Percentiles rank a stretch among this genome's conserved stretches.
Conservation (phyloP, 148 eudicot genomes). For the Persicaria maculosa region DNA sequence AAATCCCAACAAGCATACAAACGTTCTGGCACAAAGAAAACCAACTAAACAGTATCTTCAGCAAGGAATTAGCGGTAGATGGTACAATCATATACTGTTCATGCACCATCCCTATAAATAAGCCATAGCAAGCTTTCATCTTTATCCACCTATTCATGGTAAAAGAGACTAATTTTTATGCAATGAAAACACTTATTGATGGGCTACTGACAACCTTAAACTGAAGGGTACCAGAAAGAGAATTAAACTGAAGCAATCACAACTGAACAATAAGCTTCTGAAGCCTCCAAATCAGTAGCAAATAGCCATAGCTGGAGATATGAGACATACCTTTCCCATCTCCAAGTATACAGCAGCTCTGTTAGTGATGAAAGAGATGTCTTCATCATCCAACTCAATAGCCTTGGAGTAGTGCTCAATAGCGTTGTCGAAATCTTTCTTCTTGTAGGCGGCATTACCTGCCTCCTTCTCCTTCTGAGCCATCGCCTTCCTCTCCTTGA, state of each 20-base stretch:
- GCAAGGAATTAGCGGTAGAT: neutral
- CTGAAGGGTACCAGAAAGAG: too few species aligned
- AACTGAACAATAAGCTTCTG: too few species aligned
- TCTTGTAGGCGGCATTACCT: conserved; percentile 89
- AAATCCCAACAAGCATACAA: too few species aligned
- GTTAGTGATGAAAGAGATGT: conserved; percentile 85
- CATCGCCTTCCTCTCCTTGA: conserved; percentile 43
- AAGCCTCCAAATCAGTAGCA: too few species aligned
- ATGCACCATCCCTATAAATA: neutral
- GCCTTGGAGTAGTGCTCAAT: conserved; percentile 63
- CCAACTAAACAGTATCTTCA: neutral
- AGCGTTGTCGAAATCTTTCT: conserved; percentile 85
- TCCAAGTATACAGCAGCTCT: conserved; percentile 91
- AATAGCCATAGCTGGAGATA: too few species aligned
- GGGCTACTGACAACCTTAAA: too few species aligned
- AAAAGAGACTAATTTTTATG: neutral
- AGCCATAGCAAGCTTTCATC: neutral
- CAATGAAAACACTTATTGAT: too few species aligned
- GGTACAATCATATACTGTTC: neutral
- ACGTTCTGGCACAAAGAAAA: neutral
- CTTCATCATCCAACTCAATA: conserved; percentile 68
- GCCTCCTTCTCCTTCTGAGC: conserved; percentile 89
- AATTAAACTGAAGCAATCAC: too few species aligned
- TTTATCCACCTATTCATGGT: neutral
- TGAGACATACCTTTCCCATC: conserved; percentile 71